Conservation (phyloP, 2,329 filamentous ascomycete species). For the Aspergillus tubingensis region DNA sequence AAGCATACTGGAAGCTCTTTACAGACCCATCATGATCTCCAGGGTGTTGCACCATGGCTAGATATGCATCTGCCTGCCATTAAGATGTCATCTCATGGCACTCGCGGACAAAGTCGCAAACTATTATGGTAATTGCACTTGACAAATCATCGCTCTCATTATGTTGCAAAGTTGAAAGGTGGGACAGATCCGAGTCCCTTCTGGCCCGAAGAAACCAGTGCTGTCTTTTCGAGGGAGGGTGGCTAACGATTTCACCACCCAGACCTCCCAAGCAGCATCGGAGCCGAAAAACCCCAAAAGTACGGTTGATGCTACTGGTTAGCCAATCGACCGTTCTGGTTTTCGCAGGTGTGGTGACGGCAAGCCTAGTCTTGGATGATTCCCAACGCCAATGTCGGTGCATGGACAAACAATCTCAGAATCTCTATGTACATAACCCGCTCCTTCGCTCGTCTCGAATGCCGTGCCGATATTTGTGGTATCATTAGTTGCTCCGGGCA, state of each 20-base stretch:
- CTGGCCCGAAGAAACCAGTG: background rate
- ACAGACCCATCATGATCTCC: no score
- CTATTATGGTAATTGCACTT: background rate
- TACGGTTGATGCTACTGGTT: slow-evolving; percentile 3
- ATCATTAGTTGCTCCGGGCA: slow-evolving; percentile 74
- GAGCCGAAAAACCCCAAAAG: background rate
- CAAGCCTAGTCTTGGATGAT: slow-evolving; percentile 21
- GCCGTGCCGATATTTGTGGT: slow-evolving; percentile 24
- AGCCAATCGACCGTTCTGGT: background rate
- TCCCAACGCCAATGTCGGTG: slow-evolving; percentile 40
- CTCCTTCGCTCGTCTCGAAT: slow-evolving; percentile 31
- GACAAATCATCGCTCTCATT: background rate
- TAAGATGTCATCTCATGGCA: no score
- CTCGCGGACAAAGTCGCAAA: background rate
- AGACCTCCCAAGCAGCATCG: background rate
- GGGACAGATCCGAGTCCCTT: background rate
- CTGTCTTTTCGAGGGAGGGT: background rate
- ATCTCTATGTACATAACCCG: slow-evolving; percentile 44
- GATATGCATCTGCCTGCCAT: background rate
- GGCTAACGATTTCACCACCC: background rate
- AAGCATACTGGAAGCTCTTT: background rate
- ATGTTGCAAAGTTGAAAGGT: background rate
- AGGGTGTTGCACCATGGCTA: background rate
- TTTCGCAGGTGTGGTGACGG: slow-evolving; percentile 12
- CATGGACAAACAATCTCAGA: slow-evolving; percentile 38